Percentiles rank a stretch among this genome's conserved stretches.
These are phyloP conservation scores for Xanthoconium separans DNA, from an alignment of 1,284 basidiomycete genomes.

Conservation along the genomic window DNA sequence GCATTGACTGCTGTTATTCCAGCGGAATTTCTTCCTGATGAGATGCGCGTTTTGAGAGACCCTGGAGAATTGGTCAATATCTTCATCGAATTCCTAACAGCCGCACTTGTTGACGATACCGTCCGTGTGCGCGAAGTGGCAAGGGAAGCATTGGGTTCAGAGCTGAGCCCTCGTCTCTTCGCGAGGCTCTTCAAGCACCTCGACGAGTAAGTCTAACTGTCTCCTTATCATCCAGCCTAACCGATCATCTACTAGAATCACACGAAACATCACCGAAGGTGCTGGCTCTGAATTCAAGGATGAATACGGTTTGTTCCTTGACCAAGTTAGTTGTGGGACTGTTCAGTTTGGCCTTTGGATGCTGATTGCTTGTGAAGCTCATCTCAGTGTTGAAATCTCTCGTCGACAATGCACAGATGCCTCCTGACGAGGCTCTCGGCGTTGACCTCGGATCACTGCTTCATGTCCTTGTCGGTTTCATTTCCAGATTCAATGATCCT, in stretches of 20 bases:
- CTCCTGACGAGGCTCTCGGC: conserved; percentile 59
- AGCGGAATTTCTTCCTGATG: conserved; percentile 63
- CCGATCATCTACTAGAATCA: conserved; percentile 37
- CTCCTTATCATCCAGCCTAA: not conserved
- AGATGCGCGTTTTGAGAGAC: conserved; percentile 62
- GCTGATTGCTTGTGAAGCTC: conserved; percentile 44
- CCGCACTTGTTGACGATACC: conserved; percentile 61
- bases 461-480: conserved; percentile 62
- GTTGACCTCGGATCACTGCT: conserved; percentile 73
- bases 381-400: conserved; percentile 74
- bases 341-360: conserved; percentile 1
- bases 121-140: conserved; percentile 72
- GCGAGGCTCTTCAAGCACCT: conserved; percentile 67
- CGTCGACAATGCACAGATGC: conserved; percentile 68
- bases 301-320: conserved; percentile 64
- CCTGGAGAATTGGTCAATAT: conserved; percentile 54
- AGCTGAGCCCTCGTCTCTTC: conserved; percentile 72
- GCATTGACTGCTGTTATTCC: conserved; percentile 60
- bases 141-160: conserved; percentile 77
- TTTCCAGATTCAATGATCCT: conserved; percentile 59
- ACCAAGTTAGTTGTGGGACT: conserved; percentile 54
- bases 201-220: conserved; percentile 56
- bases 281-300: conserved; percentile 51
- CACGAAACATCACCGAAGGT: conserved; percentile 43
- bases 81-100: conserved; percentile 74